phyloP scores from a whole-genome alignment of 2,329 filamentous ascomycete genomes.

The Botrytis hyacinthi region DNA sequence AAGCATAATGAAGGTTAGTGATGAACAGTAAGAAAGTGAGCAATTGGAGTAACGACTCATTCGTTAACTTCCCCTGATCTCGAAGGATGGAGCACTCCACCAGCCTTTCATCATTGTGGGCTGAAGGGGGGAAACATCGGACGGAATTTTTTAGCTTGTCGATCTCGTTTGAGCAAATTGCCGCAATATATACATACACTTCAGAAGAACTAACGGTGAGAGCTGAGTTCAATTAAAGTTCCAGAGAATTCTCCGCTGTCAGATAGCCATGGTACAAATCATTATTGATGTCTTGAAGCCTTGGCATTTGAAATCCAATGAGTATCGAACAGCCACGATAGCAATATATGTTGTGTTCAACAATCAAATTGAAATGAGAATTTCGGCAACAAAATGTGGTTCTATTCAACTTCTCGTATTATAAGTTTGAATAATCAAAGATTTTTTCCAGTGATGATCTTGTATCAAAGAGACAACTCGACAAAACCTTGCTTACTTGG shows the following conservation, averaged over 20 bases:
- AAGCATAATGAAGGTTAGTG: neutral
- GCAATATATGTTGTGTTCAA: neutral
- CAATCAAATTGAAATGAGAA: neutral
- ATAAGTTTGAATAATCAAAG: neutral
- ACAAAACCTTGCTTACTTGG: neutral
- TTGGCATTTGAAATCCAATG: neutral
- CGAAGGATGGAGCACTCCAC: neutral
- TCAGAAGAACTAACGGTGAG: neutral
- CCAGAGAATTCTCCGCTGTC: neutral
- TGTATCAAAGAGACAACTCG: neutral
- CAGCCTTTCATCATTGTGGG: neutral
- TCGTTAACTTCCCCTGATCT: neutral
- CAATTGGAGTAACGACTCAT: neutral
- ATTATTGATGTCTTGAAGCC: neutral
- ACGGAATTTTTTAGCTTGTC: neutral
- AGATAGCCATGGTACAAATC: neutral
- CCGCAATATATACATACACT: neutral
- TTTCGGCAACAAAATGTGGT: neutral
- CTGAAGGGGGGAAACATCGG: constrained; percentile 7
- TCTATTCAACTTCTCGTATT: constrained; percentile 3
- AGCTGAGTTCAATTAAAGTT: neutral
- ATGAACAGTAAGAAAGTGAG: neutral
- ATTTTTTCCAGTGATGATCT: constrained; percentile 5
- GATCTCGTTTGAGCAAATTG: neutral
- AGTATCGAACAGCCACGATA: neutral